Conservation (phyloP, 441 rosid species). For the Erodium moschatum region DNA sequence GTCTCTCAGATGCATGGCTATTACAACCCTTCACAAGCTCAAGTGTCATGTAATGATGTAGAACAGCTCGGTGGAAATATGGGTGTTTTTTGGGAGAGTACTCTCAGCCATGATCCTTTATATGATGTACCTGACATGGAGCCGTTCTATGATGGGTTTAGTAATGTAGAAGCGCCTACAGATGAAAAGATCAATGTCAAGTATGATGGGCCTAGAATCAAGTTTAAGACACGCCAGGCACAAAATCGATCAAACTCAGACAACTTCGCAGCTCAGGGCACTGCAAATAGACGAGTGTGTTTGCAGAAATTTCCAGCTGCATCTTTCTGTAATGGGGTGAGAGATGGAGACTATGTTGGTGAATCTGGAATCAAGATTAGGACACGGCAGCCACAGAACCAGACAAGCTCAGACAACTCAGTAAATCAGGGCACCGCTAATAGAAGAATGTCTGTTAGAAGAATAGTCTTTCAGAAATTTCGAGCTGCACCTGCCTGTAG, state of each 20-base stretch:
- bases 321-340: not conserved
- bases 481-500: slow-evolving; percentile 12
- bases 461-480: slow-evolving; percentile 32
- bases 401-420: slow-evolving; percentile 22
- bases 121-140: slow-evolving; percentile 28
- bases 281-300: slow-evolving; percentile 19
- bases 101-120: slow-evolving; percentile 31
- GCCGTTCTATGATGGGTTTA: slow-evolving; percentile 28
- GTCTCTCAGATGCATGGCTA: slow-evolving; percentile 30
- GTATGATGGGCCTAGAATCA: slow-evolving; percentile 11
- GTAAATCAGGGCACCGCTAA: slow-evolving; percentile 61
- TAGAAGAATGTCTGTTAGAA: slow-evolving; percentile 33
- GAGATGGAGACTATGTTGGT: slow-evolving; percentile 16
- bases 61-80: slow-evolving; percentile 16
- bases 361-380: slow-evolving; percentile 48
- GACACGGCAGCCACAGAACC: slow-evolving; percentile 35
- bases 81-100: slow-evolving; percentile 20
- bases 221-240: slow-evolving; percentile 18
- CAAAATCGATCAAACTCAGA: not conserved
- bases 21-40: slow-evolving; percentile 23
- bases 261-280: slow-evolving; percentile 16
- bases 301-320: slow-evolving; percentile 8
- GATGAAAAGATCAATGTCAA: not conserved
- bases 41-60: slow-evolving; percentile 20
- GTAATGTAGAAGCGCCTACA: slow-evolving; percentile 28